Evolutionary conservation across 1,284 basidiomycete species (phyloP), one percentile per base, ranked within the genome.

Genomic region (Ganoderma lingzhi): DNA sequence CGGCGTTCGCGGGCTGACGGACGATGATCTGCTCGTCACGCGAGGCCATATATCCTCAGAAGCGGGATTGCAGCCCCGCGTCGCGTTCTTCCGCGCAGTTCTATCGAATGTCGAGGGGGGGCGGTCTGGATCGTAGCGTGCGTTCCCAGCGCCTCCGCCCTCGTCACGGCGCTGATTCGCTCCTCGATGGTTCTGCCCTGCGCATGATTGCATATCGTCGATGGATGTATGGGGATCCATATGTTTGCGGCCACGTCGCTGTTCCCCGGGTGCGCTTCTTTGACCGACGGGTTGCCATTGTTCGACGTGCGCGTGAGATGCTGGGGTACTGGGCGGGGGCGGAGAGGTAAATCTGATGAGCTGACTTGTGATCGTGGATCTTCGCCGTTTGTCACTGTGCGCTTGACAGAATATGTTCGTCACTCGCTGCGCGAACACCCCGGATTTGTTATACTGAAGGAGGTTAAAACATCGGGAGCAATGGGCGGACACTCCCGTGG

Each of bases 341-440:
- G 17, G 39, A 37, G 45, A 53, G 63, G 65, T 42, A 60, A 69
- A 62, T 62, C 60, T 70, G 68, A 71, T 71, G 59, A 39, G 32
- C 42, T 41, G 39, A 41, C 39, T 41, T 37, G 55, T 69, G 71
- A 73, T 73, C 65, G 72, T 59, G 65, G 68, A 73, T 73, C 72
- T 63, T 37, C 19, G 45, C 44, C 19, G 48, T 58, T 37, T 39
- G 66, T 64, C 59, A 45, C 39, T 41, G 23, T 41, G 28, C 58
- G 63, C 67, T 68, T 58, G 59, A 64, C 62, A 63, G 55, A 56
- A 62, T 41, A 45, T 62, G 42, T 41, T 66, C 45, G 48, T 62
- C 53, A 60, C 41, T n/a, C 6, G 41, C 63, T 68, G 59, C 48
- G 59, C 55, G 51, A 28, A 37, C 37, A 32, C 45, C 32, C 32